These are phyloP conservation scores for Pichia nanzhaoensis DNA, from an alignment of 805 yeast species.

Conservation along the genomic window DNA sequence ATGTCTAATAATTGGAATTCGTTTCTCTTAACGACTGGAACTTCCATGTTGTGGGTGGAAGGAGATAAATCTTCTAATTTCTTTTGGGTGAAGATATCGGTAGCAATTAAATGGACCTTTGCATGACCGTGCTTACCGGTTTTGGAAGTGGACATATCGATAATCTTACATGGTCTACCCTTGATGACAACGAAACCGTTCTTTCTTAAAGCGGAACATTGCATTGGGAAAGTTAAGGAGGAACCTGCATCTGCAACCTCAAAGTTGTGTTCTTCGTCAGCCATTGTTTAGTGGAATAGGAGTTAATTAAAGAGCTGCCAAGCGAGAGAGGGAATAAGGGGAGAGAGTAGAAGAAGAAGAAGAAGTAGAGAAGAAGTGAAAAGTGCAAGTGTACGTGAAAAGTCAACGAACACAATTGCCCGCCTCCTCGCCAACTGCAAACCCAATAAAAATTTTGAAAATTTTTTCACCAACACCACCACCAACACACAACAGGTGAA, in stretches of 20 bases:
- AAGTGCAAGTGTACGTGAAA: neutral
- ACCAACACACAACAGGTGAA: too few relatives aligned
- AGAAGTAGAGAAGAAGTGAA: neutral
- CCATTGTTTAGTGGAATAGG: conserved; percentile 18
- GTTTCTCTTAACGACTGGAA: conserved; percentile 92
- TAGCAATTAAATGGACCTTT: conserved; percentile 98
- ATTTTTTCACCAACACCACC: too few relatives aligned
- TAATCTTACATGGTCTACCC: conserved; percentile 99
- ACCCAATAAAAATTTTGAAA: neutral
- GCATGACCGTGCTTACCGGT: conserved; percentile 99
- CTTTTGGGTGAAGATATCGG: conserved; percentile 98
- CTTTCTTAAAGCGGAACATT: conserved; percentile 99
- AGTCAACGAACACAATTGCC: neutral
- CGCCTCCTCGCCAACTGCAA: neutral
- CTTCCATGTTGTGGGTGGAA: conserved; percentile 99
- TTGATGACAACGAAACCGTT: conserved; percentile 98
- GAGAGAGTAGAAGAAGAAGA: neutral
- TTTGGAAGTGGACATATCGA: conserved; percentile 99
- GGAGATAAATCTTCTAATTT: conserved; percentile 99
- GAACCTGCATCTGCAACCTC: conserved; percentile 99
- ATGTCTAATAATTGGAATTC: conserved; percentile 97
- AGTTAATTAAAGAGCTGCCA: neutral
- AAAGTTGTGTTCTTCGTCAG: conserved; percentile 65
- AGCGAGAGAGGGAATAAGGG: neutral
- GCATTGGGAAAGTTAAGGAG: conserved; percentile 96